These are phyloP conservation scores for Peronospora belbahrii DNA, from an alignment of 352 stramenopile genomes.

Conservation along the genomic window DNA sequence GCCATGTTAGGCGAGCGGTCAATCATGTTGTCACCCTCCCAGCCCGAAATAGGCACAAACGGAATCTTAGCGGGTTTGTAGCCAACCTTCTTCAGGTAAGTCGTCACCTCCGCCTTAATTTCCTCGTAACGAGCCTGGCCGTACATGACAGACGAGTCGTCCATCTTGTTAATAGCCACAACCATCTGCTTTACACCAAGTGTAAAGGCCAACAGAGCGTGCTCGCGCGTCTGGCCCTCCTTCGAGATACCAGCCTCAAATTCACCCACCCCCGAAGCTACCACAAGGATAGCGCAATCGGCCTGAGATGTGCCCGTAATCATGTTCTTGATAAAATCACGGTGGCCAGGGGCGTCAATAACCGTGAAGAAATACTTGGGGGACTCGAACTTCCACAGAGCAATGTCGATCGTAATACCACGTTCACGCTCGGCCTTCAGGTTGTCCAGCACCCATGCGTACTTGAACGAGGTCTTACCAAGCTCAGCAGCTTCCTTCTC, in stretches of 20 bases:
- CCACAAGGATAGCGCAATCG: slow-evolving; percentile 95
- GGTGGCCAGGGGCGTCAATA: slow-evolving; percentile 96
- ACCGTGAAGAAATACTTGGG: slow-evolving; percentile 95
- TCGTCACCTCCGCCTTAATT: slow-evolving; percentile 89
- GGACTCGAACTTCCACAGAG: slow-evolving; percentile 97
- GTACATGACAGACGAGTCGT: slow-evolving; percentile 92
- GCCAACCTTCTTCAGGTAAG: slow-evolving; percentile 93
- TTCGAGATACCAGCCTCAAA: slow-evolving; percentile 95
- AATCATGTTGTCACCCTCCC: slow-evolving; percentile 96
- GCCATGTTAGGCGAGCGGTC: slow-evolving; percentile 91
- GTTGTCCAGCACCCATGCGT: slow-evolving; percentile 98
- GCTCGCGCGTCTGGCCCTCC: slow-evolving; percentile 93
- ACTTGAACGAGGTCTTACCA: slow-evolving; percentile 98
- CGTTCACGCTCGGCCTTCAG: slow-evolving; percentile 96
- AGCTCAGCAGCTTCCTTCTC: slow-evolving; percentile 96
- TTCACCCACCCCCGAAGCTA: slow-evolving; percentile 87
- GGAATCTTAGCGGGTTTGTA: slow-evolving; percentile 93
- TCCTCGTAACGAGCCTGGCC: slow-evolving; percentile 89
- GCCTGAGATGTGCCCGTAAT: slow-evolving; percentile 97
- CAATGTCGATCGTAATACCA: slow-evolving; percentile 97
- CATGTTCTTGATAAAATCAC: slow-evolving; percentile 99
- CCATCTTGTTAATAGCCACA: slow-evolving; percentile 99
- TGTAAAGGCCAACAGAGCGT: slow-evolving; percentile 94
- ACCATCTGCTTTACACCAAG: slow-evolving; percentile 98
- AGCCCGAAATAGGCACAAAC: slow-evolving; percentile 96